Evolutionary conservation across 2,329 filamentous ascomycete genomes (phyloP), one percentile per base, ranked within the genome.

Genomic region (Pyricularia grisea): DNA sequence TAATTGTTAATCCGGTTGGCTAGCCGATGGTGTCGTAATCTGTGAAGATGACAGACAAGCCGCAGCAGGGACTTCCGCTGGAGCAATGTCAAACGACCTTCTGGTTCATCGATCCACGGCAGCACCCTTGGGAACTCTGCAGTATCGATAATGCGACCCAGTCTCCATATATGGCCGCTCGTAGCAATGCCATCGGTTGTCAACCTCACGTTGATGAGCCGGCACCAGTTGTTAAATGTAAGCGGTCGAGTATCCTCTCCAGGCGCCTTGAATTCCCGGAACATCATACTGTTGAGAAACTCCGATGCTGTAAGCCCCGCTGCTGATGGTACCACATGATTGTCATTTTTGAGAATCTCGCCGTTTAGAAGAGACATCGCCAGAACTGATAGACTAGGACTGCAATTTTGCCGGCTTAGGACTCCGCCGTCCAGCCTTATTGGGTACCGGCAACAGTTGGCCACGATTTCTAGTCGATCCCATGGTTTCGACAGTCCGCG

Each of bases 361-460:
- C 77, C 76, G 36, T 78, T 78, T 0, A 78, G 36, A 0, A 79
- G 70, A 63, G 72, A 76, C 12, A 78, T 68, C 9, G 67, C 65
- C 9, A 50, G 7, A 50, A 77, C 70, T 0, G 77, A 74, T 0
- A 78, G 66, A 12, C 73, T 75, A 9, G 76, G 69, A 25, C 74
- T 76, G 1, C 67, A 66, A 2, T 60, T 31, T 1, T 68, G 68
- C n/a, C 60, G n/a, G 1, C 70, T 70, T 0, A 78, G 71, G 1
- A 65, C 42, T 27, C 60, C 31, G 3, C 12, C 68, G 31, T 78
- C 69, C 3, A 78, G 67, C 3, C 76, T 70, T 0, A 72, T 69
- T 1, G 72, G 68, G 36, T 78, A 78, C n/a, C 75, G 71, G 23
- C 77, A 78, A 66, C 76, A 78, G 33, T 78, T 78, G 14, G 76